These are phyloP conservation scores for Musa balbisiana DNA, from an alignment of 202 grass and related monocot species.

Conservation along the genomic window DNA sequence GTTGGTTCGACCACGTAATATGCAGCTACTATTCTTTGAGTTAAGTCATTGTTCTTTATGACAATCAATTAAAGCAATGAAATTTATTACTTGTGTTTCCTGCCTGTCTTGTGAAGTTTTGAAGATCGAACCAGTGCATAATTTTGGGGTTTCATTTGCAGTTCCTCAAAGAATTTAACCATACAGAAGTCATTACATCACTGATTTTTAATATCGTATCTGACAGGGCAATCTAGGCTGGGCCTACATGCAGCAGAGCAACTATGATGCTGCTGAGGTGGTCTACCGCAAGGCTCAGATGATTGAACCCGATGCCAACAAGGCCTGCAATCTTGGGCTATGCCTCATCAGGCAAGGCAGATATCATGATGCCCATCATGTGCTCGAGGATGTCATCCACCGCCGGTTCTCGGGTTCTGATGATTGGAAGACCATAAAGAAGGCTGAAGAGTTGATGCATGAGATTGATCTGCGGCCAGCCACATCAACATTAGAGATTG, in stretches of 20 bases:
- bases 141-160: no score
- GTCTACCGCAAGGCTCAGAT: constrained; percentile 68
- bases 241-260: constrained; percentile 89
- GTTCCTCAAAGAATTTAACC: no score
- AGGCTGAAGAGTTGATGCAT: constrained; percentile 51
- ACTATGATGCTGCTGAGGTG: constrained; percentile 55
- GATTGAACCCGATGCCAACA: constrained; percentile 74
- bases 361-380: constrained; percentile 35
- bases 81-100: no score
- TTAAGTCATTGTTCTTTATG: no score
- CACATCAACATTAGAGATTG: constrained; percentile 21
- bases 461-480: constrained; percentile 27
- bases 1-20: no score
- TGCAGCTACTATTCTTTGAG: no score
- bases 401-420: constrained; percentile 30
- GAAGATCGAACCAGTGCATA: no score
- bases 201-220: no score
- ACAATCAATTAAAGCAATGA: no score
- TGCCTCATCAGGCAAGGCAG: constrained; percentile 60
- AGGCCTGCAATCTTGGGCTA: constrained; percentile 70
- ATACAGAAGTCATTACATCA: no score
- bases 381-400: constrained; percentile 37
- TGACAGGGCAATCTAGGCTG: constrained; percentile 84
- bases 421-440: constrained; percentile 42
- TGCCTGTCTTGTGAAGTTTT: no score